Base-by-base conservation (phyloP, 306 rosid species). In the Quercus gilva region DNA sequence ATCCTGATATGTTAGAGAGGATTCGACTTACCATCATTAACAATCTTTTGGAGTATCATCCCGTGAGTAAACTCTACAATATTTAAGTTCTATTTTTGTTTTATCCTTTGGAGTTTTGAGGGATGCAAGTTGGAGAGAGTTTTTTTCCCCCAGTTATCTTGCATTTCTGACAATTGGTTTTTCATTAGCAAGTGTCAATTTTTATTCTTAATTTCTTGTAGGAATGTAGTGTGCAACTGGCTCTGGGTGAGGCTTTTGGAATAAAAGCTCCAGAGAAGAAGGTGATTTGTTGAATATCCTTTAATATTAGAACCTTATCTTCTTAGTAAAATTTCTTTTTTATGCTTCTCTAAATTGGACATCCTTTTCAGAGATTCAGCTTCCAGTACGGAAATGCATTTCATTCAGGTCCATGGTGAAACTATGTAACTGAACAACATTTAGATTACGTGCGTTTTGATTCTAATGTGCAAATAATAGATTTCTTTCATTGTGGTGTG, bases 171-270 rank as follows among this genome's bases (percentile, higher is more conserved):
- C 53, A 57, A 31, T 20, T 14, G 37, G 0, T 2, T 19, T 51
- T 8, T 55, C n/a, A 55, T 33, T 4, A 14, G 51, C 11, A 33
- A 69, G 61, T 52, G 21, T 73, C 52, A 6, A 21, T 72, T 59
- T 77, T 80, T 82, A 69, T 76, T 59, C 79, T 79, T 75, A 58
- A 33, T 60, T 71, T 76, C 72, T 59, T 79, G 33, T 80, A 95
- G 99, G 99, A 95, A 80, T 91, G 96, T 75, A 91, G 99, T 76
- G 96, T 76, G 76, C 89, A 52, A 76, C 87, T 95, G 77, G 99
- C 99, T 37, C 85, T 95, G 97, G 99, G 99, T 31, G 97, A 92
- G 89, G 97, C 94, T 56, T 95, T 95, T 92, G 99, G 99, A 81
- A 83, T 95, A 72, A 87, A 90, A 79, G 91, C 94, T 79, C 99